Evolutionary conservation across 2,329 filamentous ascomycete species (phyloP).

Genomic region (Septoria linicola): DNA sequence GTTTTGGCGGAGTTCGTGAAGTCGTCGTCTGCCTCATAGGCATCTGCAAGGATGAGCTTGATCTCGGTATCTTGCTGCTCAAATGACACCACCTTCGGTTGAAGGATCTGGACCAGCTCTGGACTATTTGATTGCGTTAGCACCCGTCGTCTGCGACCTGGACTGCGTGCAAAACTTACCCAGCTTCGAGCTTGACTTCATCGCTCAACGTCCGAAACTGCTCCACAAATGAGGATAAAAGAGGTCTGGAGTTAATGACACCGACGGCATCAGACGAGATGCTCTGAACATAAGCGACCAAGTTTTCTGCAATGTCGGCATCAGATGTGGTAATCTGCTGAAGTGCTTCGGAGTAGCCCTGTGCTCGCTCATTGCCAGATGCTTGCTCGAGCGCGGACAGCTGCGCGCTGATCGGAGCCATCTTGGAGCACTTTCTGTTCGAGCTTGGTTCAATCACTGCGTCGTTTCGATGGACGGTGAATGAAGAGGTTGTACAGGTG

Average conservation of each 20-base stretch:
- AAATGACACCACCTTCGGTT: conserved; percentile 68
- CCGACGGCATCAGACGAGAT: conserved; percentile 69
- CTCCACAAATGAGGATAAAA: conserved; percentile 66
- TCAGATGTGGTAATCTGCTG: conserved; percentile 53
- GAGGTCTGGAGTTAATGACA: conserved; percentile 70
- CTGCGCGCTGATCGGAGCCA: conserved; percentile 14
- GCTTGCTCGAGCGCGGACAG: conserved; percentile 19
- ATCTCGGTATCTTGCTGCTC: conserved; percentile 81
- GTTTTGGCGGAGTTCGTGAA: conserved; percentile 73
- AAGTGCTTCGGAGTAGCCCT: conserved; percentile 59
- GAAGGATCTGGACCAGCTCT: conserved; percentile 67
- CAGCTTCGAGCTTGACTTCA: conserved; percentile 72
- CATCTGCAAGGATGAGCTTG: conserved; percentile 76
- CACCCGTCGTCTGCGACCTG: not conserved
- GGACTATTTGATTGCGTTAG: conserved; percentile 37
- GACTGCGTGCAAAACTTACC: conserved; percentile 13
- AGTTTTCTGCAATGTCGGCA: conserved; percentile 56
- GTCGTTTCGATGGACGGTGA: too few species aligned
- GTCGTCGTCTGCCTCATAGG: conserved; percentile 80
- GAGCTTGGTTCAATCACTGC: too few species aligned
- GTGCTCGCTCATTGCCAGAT: conserved; percentile 35
- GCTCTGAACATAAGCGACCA: conserved; percentile 63
- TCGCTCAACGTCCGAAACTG: conserved; percentile 62
- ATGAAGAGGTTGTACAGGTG: too few species aligned
- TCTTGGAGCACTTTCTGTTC: not conserved